Evolutionary conservation across 768 basidiomycete genomes (phyloP).

Genomic region (Boletus barrowsii): DNA sequence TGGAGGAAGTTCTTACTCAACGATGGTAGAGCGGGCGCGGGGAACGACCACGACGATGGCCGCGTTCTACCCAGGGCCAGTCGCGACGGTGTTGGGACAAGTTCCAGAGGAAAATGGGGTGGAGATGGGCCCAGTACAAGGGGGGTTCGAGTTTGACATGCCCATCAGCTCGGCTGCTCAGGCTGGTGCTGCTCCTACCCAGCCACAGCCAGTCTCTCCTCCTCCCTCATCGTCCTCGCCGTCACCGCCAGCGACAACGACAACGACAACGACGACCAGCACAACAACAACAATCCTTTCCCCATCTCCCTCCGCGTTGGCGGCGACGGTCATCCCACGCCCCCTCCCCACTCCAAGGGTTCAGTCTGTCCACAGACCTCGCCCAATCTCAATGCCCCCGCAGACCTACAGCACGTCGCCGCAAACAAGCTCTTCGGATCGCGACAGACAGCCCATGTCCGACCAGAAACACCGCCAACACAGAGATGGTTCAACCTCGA

Average conservation of each 20-base stretch:
- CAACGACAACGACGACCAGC: slow-evolving; percentile 11
- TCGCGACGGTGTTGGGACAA: slow-evolving; percentile 44
- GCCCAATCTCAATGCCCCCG: slow-evolving; percentile 76
- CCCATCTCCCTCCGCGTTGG: slow-evolving; percentile 12
- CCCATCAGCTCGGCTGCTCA: slow-evolving; percentile 36
- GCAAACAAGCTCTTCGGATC: slow-evolving; percentile 31
- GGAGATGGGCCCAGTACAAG: slow-evolving; percentile 12
- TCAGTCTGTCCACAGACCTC: slow-evolving; percentile 37
- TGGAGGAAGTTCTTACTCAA: slow-evolving; percentile 12
- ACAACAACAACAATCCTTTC: slow-evolving; percentile 4
- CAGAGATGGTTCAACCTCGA: slow-evolving; percentile 33
- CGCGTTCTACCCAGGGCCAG: slow-evolving; percentile 46
- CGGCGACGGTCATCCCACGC: slow-evolving; percentile 31
- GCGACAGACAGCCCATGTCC: slow-evolving; percentile 28
- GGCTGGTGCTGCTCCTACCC: slow-evolving; percentile 10
- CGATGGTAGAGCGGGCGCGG: slow-evolving; percentile 2
- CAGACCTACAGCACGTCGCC: slow-evolving; percentile 43
- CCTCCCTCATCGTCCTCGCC: slow-evolving; percentile 6
- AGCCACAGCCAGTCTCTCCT: slow-evolving; percentile 25
- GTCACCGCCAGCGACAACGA: slow-evolving; percentile 8
- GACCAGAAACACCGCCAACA: slow-evolving; percentile 29
- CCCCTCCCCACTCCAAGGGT: slow-evolving; percentile 28
- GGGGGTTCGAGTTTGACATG: slow-evolving; percentile 66
- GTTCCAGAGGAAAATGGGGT: slow-evolving; percentile 50
- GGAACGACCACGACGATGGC: slow-evolving; percentile 25